Evolutionary conservation across 2,329 filamentous ascomycete genomes (phyloP).

Genomic region (Aspergillus flavus): DNA sequence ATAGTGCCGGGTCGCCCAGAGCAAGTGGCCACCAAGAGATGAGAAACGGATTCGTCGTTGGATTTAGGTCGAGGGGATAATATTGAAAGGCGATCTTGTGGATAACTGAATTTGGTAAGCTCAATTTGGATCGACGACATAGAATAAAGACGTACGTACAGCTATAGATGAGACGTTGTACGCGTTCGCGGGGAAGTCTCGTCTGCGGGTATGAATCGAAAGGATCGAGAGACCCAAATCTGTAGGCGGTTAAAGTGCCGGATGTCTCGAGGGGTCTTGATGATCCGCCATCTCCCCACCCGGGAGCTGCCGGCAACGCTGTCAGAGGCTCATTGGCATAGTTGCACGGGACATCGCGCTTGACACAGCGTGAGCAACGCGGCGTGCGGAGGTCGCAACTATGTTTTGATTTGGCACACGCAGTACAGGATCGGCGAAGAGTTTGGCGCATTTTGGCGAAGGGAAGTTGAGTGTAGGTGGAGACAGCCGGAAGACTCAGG

Average conservation of each 20-base stretch:
- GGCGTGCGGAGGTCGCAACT: conserved; percentile 59
- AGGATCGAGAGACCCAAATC: conserved; percentile 51
- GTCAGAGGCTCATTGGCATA: conserved; percentile 59
- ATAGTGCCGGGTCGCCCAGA: conserved; percentile 58
- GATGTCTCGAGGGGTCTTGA: conserved; percentile 6
- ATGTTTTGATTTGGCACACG: conserved; percentile 59
- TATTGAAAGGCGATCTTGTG: conserved; percentile 63
- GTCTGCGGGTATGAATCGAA: conserved; percentile 61
- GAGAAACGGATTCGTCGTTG: conserved; percentile 60
- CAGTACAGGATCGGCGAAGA: conserved; percentile 60
- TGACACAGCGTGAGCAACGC: conserved; percentile 58
- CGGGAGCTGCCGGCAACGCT: conserved; percentile 20
- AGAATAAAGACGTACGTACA: conserved; percentile 45
- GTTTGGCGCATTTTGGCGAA: conserved; percentile 53
- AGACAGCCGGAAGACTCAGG: background rate
- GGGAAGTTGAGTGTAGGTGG: background rate
- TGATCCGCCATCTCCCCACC: conserved; percentile 11
- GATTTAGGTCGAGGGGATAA: conserved; percentile 58
- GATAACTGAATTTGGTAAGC: conserved; percentile 48
- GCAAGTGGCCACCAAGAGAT: conserved; percentile 64
- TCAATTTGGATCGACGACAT: background rate
- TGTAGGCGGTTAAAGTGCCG: conserved; percentile 28
- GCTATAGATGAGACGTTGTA: conserved; percentile 59
- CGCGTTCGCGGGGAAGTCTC: conserved; percentile 53
- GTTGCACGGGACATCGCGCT: conserved; percentile 50